Evolutionary conservation across 2,329 filamentous ascomycete genomes (phyloP).

Genomic region (Monilinia laxa): DNA sequence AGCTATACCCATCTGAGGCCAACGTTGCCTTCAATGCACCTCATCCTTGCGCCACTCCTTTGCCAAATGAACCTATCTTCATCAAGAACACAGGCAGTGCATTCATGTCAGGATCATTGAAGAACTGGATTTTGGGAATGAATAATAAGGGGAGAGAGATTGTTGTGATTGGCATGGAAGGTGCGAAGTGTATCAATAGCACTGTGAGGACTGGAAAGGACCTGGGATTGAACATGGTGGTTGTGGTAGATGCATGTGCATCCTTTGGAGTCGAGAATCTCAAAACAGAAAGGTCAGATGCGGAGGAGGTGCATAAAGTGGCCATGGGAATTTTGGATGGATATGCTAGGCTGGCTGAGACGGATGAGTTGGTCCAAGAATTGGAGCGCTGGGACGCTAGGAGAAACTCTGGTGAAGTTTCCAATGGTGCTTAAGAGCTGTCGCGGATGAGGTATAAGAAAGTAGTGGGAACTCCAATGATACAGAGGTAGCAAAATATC

Average conservation of each 20-base stretch:
- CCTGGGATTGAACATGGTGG: slow-evolving; percentile 31
- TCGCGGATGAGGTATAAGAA: neutral
- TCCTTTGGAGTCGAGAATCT: slow-evolving; percentile 22
- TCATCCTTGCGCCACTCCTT: slow-evolving; percentile 28
- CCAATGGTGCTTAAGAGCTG: neutral
- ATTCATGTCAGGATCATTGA: slow-evolving; percentile 25
- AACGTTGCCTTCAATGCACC: slow-evolving; percentile 26
- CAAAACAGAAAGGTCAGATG: neutral
- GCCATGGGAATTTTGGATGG: slow-evolving; percentile 10
- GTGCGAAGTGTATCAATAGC: slow-evolving; percentile 32
- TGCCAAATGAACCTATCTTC: slow-evolving; percentile 25
- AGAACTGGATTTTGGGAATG: slow-evolving; percentile 9
- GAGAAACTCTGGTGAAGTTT: neutral
- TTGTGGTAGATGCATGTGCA: slow-evolving; percentile 34
- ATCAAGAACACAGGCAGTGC: slow-evolving; percentile 32
- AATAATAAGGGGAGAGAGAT: slow-evolving; percentile 25
- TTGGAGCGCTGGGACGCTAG: neutral
- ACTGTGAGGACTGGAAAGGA: slow-evolving; percentile 31
- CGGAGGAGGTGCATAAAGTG: slow-evolving; percentile 18
- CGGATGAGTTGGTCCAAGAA: neutral
- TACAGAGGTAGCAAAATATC: too few species aligned
- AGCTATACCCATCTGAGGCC: slow-evolving; percentile 21
- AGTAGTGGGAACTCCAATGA: neutral
- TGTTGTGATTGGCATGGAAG: slow-evolving; percentile 33
- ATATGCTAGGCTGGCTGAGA: slow-evolving; percentile 1